Conservation (phyloP, 1,284 basidiomycete species). For the Leccinum subspadiceum region DNA sequence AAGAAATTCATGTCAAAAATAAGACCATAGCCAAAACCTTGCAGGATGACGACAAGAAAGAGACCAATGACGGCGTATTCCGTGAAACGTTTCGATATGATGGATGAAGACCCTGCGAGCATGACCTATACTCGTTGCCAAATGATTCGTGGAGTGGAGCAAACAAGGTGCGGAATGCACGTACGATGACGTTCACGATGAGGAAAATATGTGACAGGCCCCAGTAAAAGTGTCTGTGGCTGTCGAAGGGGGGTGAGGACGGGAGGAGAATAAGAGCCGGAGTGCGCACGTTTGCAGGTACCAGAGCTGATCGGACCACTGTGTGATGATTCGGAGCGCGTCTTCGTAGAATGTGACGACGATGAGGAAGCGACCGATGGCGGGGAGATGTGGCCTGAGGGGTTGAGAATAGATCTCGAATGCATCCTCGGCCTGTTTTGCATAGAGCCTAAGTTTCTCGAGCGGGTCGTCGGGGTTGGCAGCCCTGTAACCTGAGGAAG, state of each 20-base stretch:
- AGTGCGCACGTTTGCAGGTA: slow-evolving; percentile 76
- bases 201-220: slow-evolving; percentile 94
- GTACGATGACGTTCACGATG: slow-evolving; percentile 85
- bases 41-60: slow-evolving; percentile 88
- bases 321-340: slow-evolving; percentile 88
- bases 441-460: slow-evolving; percentile 78
- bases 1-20: slow-evolving; percentile 99
- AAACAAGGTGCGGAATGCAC: slow-evolving; percentile 34
- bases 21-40: slow-evolving; percentile 93
- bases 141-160: neutral
- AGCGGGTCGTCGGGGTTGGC: slow-evolving; percentile 81
- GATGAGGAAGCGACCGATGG: slow-evolving; percentile 95
- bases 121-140: slow-evolving; percentile 66
- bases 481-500: slow-evolving; percentile 68
- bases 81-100: slow-evolving; percentile 87
- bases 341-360: slow-evolving; percentile 99
- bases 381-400: slow-evolving; percentile 91
- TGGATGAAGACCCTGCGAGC: slow-evolving; percentile 82
- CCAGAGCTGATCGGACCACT: slow-evolving; percentile 97
- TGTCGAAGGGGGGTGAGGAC: slow-evolving; percentile 30
- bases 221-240: slow-evolving; percentile 94
- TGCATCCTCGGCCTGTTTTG: slow-evolving; percentile 85
- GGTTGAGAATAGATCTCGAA: slow-evolving; percentile 94
- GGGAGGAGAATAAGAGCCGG: slow-evolving; percentile 1
- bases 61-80: slow-evolving; percentile 90